Evolutionary conservation across 441 rosid species (phyloP), one percentile per base, ranked within the genome.

Genomic region (Adansonia madagascariensis): DNA sequence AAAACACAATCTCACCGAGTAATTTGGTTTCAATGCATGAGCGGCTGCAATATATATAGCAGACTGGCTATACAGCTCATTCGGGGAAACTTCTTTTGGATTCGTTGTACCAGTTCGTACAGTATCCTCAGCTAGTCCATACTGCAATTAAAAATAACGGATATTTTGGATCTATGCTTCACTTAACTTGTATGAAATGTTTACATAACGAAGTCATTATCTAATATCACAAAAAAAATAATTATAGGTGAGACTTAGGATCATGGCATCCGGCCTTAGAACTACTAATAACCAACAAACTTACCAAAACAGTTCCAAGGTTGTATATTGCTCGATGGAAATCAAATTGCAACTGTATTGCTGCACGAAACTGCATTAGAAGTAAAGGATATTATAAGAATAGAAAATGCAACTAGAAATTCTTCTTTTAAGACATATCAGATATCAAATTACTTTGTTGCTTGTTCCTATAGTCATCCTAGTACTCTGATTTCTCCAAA

Each of bases 121-220:
- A n/a, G 98, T 92, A 88, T 96, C 99, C 86, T 94, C 99, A 35
- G 99, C 98, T 80, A 96, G 89, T 75, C 96, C 99, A 88, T 96
- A 94, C 99, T 96, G 92, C 78, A 83, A 77, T 74, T 73, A 31
- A 66, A 56, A 43, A 69, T 65, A 35, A 46, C 27, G 12, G 52
- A 61, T 47, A 73, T 50, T 78, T 10, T 64, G 55, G 18, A 55
- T 50, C 18, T 55, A 65, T 10, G 41, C 35, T 67, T 71, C 55
- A 31, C 24, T 59, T 63, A 18, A 66, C 17, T 8, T 6, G 56
- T 18, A 79, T 24, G 17, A 65, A 17, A 50, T 17, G n/a, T 63
- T 17, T 41, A 18, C 7, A 64, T 18, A 27, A 27, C 35, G 49
- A 61, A 74, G 67, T 64, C 74, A 67, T 41, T 22, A 66, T 27